A percentile compares a stretch with the other conserved stretches of the same genome.
Evolutionary conservation across 441 rosid species (phyloP).

Genomic region (Euphorbia neoarborescens): DNA sequence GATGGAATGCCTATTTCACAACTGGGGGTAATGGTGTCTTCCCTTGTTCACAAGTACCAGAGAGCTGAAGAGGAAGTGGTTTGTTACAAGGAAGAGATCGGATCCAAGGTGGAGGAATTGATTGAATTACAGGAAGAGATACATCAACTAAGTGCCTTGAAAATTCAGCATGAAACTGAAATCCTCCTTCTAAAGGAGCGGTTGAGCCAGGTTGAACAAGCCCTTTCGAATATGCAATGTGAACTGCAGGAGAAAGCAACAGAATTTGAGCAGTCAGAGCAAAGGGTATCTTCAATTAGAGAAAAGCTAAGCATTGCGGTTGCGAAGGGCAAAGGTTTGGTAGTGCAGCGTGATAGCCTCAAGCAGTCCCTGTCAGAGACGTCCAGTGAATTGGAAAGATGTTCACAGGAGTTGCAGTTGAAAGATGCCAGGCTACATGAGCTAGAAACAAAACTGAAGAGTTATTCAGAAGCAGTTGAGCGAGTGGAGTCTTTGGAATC

Average conservation of each 20-base stretch:
- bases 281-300: slow-evolving; percentile 69
- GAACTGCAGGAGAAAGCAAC: slow-evolving; percentile 53
- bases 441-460: slow-evolving; percentile 66
- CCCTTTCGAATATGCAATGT: slow-evolving; percentile 37
- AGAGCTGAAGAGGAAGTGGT: slow-evolving; percentile 31
- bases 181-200: slow-evolving; percentile 48
- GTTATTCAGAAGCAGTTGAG: slow-evolving; percentile 87
- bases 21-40: slow-evolving; percentile 58
- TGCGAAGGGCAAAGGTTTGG: slow-evolving; percentile 92
- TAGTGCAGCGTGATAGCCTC: slow-evolving; percentile 77
- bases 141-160: slow-evolving; percentile 36
- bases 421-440: slow-evolving; percentile 72
- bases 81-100: slow-evolving; percentile 40
- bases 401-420: slow-evolving; percentile 67
- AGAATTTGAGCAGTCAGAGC: slow-evolving; percentile 90
- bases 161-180: slow-evolving; percentile 62
- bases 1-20: slow-evolving; percentile 39
- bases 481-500: slow-evolving; percentile 96
- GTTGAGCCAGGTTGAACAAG: slow-evolving; percentile 52
- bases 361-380: slow-evolving; percentile 74
- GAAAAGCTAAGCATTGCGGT: slow-evolving; percentile 99
- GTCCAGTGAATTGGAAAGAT: slow-evolving; percentile 72
- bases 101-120: slow-evolving; percentile 43
- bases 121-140: slow-evolving; percentile 47
- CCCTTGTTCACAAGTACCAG: slow-evolving; percentile 43